Evolutionary conservation across 2,329 filamentous ascomycete species (phyloP), one percentile per base, ranked within the genome.

Genomic region (Monilinia fructigena): DNA sequence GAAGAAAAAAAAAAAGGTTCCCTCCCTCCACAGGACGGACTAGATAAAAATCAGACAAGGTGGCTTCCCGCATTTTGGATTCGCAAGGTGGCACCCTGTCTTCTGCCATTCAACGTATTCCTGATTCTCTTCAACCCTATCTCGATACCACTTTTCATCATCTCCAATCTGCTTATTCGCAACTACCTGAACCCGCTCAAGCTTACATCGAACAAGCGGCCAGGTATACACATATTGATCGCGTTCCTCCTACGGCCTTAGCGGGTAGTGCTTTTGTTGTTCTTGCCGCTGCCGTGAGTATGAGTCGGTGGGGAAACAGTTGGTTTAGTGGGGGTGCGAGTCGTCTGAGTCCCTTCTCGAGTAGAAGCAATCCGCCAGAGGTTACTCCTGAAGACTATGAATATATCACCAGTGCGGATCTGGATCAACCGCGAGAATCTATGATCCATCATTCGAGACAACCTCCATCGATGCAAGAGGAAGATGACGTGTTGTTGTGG

Each of bases 361-460:
- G 73, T 50, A 69, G 74, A 67, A 64, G 68, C 55, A 80, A 82
- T 53, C 78, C 82, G 12, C 85, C 87, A 42, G 83, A 87, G 70
- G 87, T 93, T 68, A 90, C 86, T 72, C 89, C 92, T 71, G 85
- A 89, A 45, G 90, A 93, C 79, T 94, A 88, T 77, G 89, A 86
- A 75, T 93, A 94, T 80, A 93, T 93, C 75, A 92, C 90, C n/a
- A 87, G 88, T 38, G 86, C 91, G 73, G 90, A 93, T 73, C 77
- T 93, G 50, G 82, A 85, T 68, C 77, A 80, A 47, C 77, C 77
- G 35, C 77, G 75, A 75, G 74, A 76, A 73, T 77, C n/a, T 81
- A 83, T 69, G 79, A 81, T 66, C 77, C 80, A 38, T 77, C n/a
- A 77, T 61, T 75, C 74, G 59, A 76, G 78, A 38, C 78, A 75